Evolutionary conservation across 345 rosid genomes (phyloP), one percentile per base, ranked within the genome.

Genomic region (Gossypium turneri): DNA sequence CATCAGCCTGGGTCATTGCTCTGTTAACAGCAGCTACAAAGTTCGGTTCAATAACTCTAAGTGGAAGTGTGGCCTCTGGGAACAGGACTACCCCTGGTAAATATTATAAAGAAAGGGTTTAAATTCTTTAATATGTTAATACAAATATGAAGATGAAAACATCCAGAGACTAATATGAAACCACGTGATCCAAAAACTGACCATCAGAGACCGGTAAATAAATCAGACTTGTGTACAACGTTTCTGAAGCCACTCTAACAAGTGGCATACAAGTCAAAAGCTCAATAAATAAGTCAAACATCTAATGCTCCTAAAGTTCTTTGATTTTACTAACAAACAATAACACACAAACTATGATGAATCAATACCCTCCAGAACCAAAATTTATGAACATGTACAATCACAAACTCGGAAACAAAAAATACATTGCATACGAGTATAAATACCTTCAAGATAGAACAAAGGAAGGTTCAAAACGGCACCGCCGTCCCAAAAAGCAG

Each of bases 51-150:
- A 89, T 62, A 77, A 95, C 90, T 76, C 97, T 87, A 41, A 95
- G 87, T n/a, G 99, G 99, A 63, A 95, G 97, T 47, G 89, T 90
- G 13, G 99, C 92, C 84, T 87, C 99, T 2, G 98, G 99, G 84
- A 93, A 95, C 66, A 95, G 88, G 78, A 95, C 99, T 50, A 90
- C 97, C 79, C 99, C 98, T 95, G 81, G 48, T 68, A 78, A 79
- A 70, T 56, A 79, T 61, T 60, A 72, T 82, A 79, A 61, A 70
- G 45, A 61, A 63, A 62, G 51, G 57, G 20, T 27, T 27, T 57
- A 64, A 81, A 52, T 67, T 48, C 12, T 27, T 20, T 1, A 10
- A 17, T 60, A 9, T 2, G 9, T 24, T 24, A 73, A 27, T 60
- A 41, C 16, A 73, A 56, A 44, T 51, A 27, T 7, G 10, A 73